These are phyloP conservation scores for Chlorella sp. DNA, from an alignment of 139 green algal genomes.

Conservation along the genomic window DNA sequence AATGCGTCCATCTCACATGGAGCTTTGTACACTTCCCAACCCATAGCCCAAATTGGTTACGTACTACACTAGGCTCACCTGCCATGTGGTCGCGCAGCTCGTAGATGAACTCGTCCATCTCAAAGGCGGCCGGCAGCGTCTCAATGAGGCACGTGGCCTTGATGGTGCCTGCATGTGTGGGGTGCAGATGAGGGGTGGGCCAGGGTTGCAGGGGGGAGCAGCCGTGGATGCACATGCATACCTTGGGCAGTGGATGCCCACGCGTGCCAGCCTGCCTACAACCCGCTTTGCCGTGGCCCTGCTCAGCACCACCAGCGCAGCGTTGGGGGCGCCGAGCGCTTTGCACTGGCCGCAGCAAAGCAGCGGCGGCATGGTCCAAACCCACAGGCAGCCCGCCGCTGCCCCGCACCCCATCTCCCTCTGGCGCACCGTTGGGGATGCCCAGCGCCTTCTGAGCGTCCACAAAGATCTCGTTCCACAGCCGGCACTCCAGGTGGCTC, in stretches of 20 bases:
- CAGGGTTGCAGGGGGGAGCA: background rate
- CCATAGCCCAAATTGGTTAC: too few relatives aligned
- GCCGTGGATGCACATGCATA: background rate
- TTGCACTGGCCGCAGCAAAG: background rate
- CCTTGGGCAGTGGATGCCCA: too few relatives aligned
- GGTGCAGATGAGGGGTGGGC: too few relatives aligned
- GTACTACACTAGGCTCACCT: background rate
- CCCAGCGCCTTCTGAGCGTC: conserved; percentile 67
- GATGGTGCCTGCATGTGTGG: conserved; percentile 60
- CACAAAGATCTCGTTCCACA: conserved; percentile 83
- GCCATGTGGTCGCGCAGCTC: conserved; percentile 85
- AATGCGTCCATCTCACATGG: conserved; percentile 96
- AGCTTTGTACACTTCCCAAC: conserved; percentile 40
- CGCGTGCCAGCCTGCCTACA: background rate
- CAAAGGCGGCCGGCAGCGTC: conserved; percentile 88
- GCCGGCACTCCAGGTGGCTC: conserved; percentile 82
- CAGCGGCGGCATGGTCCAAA: too few relatives aligned
- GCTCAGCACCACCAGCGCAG: background rate
- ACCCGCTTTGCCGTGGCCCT: background rate
- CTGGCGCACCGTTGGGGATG: conserved; percentile 41
- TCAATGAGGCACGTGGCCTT: conserved; percentile 90
- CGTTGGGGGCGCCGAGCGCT: background rate
- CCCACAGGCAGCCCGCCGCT: too few relatives aligned
- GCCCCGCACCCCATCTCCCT: too few relatives aligned
- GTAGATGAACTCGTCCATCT: conserved; percentile 95